A percentile compares a stretch with the other conserved stretches of the same genome.
Evolutionary conservation across 2,329 filamentous ascomycete species (phyloP).

Genomic region (Beauveria caledonica): DNA sequence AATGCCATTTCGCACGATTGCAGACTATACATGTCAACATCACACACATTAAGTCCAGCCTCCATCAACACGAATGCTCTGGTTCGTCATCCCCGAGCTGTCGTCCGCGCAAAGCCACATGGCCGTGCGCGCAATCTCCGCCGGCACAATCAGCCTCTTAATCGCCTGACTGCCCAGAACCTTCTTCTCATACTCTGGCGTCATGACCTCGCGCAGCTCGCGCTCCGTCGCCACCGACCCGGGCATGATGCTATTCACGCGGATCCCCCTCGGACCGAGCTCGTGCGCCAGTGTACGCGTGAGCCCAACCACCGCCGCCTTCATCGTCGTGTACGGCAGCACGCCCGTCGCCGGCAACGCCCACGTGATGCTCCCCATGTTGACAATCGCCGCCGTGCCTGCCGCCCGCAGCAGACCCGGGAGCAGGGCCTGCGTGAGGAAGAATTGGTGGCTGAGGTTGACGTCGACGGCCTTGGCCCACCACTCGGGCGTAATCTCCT

Average conservation of each 20-base stretch:
- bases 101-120: constrained; percentile 39
- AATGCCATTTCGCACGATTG: too few relatives aligned
- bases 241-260: constrained; percentile 43
- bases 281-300: constrained; percentile 51
- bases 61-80: constrained; percentile 28
- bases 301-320: constrained; percentile 52
- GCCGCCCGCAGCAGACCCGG: constrained; percentile 61
- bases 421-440: constrained; percentile 65
- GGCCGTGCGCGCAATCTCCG: constrained; percentile 37
- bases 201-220: constrained; percentile 35
- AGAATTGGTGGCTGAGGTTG: constrained; percentile 39
- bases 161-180: constrained; percentile 34
- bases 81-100: constrained; percentile 36
- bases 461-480: constrained; percentile 31
- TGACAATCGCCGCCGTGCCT: constrained; percentile 50
- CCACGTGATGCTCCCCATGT: constrained; percentile 47
- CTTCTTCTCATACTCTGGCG: constrained; percentile 30
- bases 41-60: constrained; percentile 23
- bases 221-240: constrained; percentile 38
- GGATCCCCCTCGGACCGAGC: constrained; percentile 41
- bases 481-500: constrained; percentile 25
- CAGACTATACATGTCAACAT: constrained; percentile 24
- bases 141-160: constrained; percentile 31
- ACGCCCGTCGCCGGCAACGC: constrained; percentile 41
- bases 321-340: constrained; percentile 51